Base-by-base conservation (phyloP, 2,329 filamentous ascomycete genomes). In the Epicoccum sorghinum region DNA sequence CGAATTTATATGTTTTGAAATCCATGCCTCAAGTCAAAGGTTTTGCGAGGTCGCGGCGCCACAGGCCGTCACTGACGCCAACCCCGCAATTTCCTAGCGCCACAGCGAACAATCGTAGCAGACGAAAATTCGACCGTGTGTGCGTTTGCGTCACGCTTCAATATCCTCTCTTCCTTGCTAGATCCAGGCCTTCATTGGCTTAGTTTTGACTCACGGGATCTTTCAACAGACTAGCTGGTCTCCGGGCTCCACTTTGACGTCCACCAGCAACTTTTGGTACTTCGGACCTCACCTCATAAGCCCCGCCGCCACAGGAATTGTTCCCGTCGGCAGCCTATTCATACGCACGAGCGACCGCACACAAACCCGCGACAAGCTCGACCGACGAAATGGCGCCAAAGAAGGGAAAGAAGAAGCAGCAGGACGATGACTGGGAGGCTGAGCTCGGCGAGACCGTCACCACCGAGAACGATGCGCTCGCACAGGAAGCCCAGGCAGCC, bases 401-500 rank as follows among this genome's bases (percentile, higher is more conserved):
- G 82, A 97, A 96, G 85, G 89, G 88, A 75, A 89, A 88, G 78
- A 96, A 93, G 83, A 88, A 87, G 76, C 88, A 86, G 75, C 86
- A 90, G 73, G 91, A 96, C 71, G 92, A 96, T 72, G 91, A 97
- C 82, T 97, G 93, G 93, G 95, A 98, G 77, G 87, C 90, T 51
- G 92, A 96, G 61, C 82, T 97, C 50, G 93, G 92, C 69, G 93
- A 97, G 79, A 80, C 82, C 57, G 83, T 87, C 69, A 84, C 85
- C 61, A 86, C 89, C 7, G 79, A 83, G 49, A 78, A 84, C 57
- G 77, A 78, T 36, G 79, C 78, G 45, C 79, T 79, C 35, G 81
- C 76, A 13, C 43, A 58, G 41, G 56, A 60, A 43, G 69, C 66
- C 43, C 38, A 65, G 52, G 59, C 62, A 38, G 47, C 61, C 23